Conservation (phyloP, 2,329 filamentous ascomycete genomes). For the Talaromyces sp. region DNA sequence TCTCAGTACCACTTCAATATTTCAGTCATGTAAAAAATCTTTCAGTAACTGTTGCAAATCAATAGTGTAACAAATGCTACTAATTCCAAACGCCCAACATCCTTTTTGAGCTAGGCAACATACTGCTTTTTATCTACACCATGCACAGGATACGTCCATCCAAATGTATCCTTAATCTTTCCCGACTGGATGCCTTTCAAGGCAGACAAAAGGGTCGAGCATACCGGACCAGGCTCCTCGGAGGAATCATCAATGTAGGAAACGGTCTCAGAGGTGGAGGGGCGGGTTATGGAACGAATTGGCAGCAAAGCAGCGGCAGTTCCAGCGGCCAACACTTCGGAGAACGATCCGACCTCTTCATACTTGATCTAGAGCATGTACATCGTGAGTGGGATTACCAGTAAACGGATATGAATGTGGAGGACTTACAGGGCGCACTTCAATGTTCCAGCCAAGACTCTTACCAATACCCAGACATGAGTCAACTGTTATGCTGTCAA, state of each 20-base stretch:
- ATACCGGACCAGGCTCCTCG: constrained; percentile 7
- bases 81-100: not conserved
- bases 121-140: not conserved
- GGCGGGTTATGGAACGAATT: constrained; percentile 29
- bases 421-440: constrained; percentile 26
- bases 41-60: not conserved
- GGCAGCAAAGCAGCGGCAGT: constrained; percentile 30
- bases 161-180: not conserved
- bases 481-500: constrained; percentile 34
- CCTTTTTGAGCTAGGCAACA: not conserved
- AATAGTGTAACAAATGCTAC: not conserved
- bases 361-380: constrained; percentile 25
- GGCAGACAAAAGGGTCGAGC: not conserved
- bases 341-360: constrained; percentile 27
- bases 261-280: constrained; percentile 16
- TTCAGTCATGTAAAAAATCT: not conserved
- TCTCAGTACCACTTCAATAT: not conserved
- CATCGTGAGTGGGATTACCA: not conserved
- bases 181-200: not conserved
- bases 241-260: not conserved
- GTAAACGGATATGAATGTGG: not conserved
- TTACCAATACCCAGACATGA: constrained; percentile 28
- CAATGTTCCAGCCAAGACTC: constrained; percentile 35
- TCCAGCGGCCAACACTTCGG: constrained; percentile 30
- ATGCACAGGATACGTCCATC: not conserved